Percentiles rank a stretch among this genome's conserved stretches.
These are phyloP conservation scores for Septoria petroselini DNA, from an alignment of 2,329 filamentous ascomycete genomes.

Conservation along the genomic window DNA sequence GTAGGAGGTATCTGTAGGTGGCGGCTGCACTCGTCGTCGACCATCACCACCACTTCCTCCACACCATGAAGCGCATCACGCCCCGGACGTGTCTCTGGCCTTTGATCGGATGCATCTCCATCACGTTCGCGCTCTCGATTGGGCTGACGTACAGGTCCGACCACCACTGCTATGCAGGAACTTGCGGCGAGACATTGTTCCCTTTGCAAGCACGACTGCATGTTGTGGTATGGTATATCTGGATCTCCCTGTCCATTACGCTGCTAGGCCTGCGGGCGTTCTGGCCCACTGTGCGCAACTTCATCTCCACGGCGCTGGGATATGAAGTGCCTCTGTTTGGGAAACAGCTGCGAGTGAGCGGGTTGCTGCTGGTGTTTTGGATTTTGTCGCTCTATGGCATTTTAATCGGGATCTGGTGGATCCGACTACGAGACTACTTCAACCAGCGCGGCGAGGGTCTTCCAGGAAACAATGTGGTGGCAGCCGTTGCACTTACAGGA, in stretches of 20 bases:
- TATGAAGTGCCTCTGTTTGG: constrained; percentile 7
- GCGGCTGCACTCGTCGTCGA: too few relatives aligned
- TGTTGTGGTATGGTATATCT: constrained; percentile 21
- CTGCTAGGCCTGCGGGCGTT: constrained; percentile 16
- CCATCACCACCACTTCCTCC: not conserved
- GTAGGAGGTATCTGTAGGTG: not conserved
- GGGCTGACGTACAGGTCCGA: constrained; percentile 19
- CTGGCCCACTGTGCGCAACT: constrained; percentile 5
- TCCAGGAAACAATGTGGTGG: constrained; percentile 14
- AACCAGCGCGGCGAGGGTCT: constrained; percentile 8
- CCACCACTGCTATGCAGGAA: constrained; percentile 20
- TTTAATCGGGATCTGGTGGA: constrained; percentile 20
- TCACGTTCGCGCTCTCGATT: constrained; percentile 16
- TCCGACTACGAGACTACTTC: constrained; percentile 17
- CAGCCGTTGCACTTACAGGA: constrained; percentile 16
- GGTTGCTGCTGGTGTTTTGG: constrained; percentile 17
- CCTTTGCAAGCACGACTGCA: constrained; percentile 21
- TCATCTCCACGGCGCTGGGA: constrained; percentile 3
- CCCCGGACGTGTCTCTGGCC: constrained; percentile 20
- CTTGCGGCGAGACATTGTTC: constrained; percentile 18
- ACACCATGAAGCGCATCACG: constrained; percentile 16
- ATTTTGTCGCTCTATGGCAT: constrained; percentile 14
- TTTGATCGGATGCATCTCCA: constrained; percentile 11
- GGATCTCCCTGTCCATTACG: constrained; percentile 17
- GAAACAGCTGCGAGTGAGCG: constrained; percentile 13